These are phyloP conservation scores for Leptomonas seymouri DNA, from an alignment of 208 protist genomes.

Conservation along the genomic window DNA sequence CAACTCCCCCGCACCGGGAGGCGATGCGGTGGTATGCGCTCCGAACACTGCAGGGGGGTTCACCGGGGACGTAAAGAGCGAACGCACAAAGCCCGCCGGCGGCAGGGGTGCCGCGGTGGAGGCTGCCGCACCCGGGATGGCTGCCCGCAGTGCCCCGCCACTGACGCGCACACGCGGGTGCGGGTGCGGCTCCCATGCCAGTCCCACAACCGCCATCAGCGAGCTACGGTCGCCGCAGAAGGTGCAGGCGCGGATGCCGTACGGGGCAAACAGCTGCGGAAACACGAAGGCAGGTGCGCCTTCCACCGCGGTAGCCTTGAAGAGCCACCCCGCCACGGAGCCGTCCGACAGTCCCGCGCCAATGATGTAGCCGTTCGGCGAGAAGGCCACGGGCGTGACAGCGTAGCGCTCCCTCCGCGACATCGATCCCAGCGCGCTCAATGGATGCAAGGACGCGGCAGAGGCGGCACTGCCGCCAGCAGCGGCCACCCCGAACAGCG, in stretches of 20 bases:
- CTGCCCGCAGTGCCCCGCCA: not conserved
- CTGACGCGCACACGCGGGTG: not conserved
- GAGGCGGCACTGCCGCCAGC: not conserved
- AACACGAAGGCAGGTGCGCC: constrained; percentile 46
- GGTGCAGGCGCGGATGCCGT: constrained; percentile 45
- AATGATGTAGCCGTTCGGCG: constrained; percentile 73
- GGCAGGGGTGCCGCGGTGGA: not conserved
- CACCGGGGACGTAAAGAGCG: not conserved
- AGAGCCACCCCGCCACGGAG: constrained; percentile 71
- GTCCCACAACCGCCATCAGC: constrained; percentile 60
- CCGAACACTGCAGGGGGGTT: not conserved
- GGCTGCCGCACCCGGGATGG: not conserved
- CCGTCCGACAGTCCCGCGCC: constrained; percentile 73
- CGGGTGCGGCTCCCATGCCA: constrained; percentile 45
- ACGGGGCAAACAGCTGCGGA: constrained; percentile 45
- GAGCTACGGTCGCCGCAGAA: constrained; percentile 79
- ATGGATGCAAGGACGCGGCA: not conserved
- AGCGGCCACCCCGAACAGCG: not conserved
- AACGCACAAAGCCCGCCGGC: not conserved
- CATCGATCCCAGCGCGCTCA: not conserved
- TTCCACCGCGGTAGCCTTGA: constrained; percentile 36
- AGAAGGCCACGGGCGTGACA: constrained; percentile 63
- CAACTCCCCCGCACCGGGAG: constrained; percentile 13
- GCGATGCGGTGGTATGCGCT: not conserved
- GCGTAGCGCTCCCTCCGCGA: constrained; percentile 22